Evolutionary conservation across 2,329 filamentous ascomycete genomes (phyloP), one percentile per base, ranked within the genome.

Genomic region (Phaeophleospora eucalypticola): DNA sequence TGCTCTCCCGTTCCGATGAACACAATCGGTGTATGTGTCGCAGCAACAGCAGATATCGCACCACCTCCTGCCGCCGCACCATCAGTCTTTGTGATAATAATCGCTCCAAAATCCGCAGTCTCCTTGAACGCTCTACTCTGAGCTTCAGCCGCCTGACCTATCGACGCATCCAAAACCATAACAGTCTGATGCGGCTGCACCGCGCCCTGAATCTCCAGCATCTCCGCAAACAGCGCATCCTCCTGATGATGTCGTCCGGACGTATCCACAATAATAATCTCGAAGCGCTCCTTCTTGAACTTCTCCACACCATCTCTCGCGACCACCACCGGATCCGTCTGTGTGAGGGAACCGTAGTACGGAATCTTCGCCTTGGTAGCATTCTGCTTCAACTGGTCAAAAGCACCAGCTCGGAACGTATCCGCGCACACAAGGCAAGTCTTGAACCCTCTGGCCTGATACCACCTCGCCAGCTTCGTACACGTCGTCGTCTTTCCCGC

Each of bases 81-180:
- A 65, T 98, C 93, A 0, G 91, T 97, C 75, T 98, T 98, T 43
- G 93, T 98, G 65, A 98, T 96, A 64, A 98, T 95, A 62, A 98
- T 98, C 56, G 93, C 89, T 64, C 93, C 93, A 60, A 97, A 98
- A 67, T 96, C 89, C 27, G 93, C 90, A 0, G 90, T 88, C 57
- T 95, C 89, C 68, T 98, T 98, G 81, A 98, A 98, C 0, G 93
- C 93, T 61, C 94, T 85, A 43, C 89, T 89, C 66, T 98, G 93
- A 2, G 87, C 83, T 70, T 98, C 93, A 4, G 93, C 93, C 57
- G 93, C 87, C 66, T 98, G 93, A 65, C 93, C 93, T 58, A 98
- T 98, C 27, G 88, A 95, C 19, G 91, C 87, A 67, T 98, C 93
- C 20, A 98, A 79, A 10, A 98, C 93, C 85, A 98, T 94, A 70